A percentile compares a stretch with the other conserved stretches of the same genome.
These are phyloP conservation scores for Neocallimastix lanati DNA, from an alignment of 192 early-diverging fungal species.

Conservation along the genomic window DNA sequence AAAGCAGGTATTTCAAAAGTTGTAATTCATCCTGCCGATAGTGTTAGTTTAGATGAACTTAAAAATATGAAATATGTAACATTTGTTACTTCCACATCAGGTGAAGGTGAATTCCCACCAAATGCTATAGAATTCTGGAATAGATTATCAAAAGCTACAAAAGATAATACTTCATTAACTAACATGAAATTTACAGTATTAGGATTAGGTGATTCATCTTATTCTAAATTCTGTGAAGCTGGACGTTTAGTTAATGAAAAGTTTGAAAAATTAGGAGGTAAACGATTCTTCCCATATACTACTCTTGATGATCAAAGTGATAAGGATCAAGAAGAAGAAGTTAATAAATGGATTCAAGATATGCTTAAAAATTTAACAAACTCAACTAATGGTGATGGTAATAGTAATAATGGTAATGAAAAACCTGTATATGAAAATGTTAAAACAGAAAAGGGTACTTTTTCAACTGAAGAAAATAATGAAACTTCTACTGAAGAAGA, in stretches of 20 bases:
- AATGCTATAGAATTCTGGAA: conserved; percentile 81
- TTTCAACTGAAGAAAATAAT: too few relatives aligned
- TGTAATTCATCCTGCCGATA: conserved; percentile 65
- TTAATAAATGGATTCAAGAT: neutral
- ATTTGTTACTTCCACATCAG: conserved; percentile 67
- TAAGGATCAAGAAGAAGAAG: neutral
- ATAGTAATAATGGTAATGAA: too few relatives aligned
- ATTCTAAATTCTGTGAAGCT: neutral
- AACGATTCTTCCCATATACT: neutral
- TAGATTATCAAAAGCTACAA: conserved; percentile 36
- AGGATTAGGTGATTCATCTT: conserved; percentile 62
- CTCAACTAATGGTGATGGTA: too few relatives aligned
- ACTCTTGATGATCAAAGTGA: neutral
- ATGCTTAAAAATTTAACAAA: too few relatives aligned
- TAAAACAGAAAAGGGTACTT: too few relatives aligned
- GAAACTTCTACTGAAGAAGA: too few relatives aligned
- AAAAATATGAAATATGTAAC: conserved; percentile 58
- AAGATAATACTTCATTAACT: conserved; percentile 32
- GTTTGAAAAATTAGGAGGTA: neutral
- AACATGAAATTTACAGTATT: conserved; percentile 64
- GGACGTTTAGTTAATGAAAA: neutral
- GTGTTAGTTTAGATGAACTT: conserved; percentile 54
- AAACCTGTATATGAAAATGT: neutral
- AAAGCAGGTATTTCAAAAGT: conserved; percentile 53
- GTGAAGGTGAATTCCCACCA: conserved; percentile 90